A percentile compares a stretch with the other conserved stretches of the same genome.
Conservation (phyloP, 129 eudicot species). For the Rutidosis leptorrhynchoides region DNA sequence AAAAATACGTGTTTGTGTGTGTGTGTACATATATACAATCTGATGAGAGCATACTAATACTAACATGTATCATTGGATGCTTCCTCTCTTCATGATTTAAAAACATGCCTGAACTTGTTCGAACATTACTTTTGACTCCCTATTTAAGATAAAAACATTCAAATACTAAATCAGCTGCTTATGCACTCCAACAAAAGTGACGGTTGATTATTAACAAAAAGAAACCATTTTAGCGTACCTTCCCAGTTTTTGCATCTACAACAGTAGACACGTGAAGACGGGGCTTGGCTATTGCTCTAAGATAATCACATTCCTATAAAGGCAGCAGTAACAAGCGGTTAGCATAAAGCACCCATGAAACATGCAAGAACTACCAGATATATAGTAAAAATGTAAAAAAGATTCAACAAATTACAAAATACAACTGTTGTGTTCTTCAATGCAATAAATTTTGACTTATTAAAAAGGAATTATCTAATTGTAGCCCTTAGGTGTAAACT, state of each 20-base stretch:
- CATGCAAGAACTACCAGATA: constrained; percentile 2
- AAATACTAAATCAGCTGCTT: constrained; percentile 2
- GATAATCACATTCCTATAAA: constrained; percentile 87
- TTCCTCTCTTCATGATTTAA: constrained; percentile 63
- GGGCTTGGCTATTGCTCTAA: constrained; percentile 72
- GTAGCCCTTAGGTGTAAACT: no score
- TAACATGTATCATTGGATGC: constrained; percentile 78
- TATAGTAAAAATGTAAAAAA: neutral
- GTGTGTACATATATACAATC: neutral
- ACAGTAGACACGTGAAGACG: constrained; percentile 83
- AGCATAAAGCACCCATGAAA: constrained; percentile 3
- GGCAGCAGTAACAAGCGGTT: constrained; percentile 4
- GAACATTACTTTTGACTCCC: constrained; percentile 88
- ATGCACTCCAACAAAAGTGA: neutral
- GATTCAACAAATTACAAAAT: constrained; percentile 3
- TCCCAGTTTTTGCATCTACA: constrained; percentile 88
- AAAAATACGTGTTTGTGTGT: neutral
- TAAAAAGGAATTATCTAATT: no score
- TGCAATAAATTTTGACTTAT: neutral
- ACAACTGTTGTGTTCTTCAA: neutral
- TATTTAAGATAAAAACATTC: constrained; percentile 27
- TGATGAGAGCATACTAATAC: constrained; percentile 24
- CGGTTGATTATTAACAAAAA: neutral
- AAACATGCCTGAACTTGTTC: constrained; percentile 99
- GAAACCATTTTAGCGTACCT: constrained; percentile 44